Base-by-base conservation (phyloP, 352 stramenopile species). In the Pythium rhizo-oryzae region DNA sequence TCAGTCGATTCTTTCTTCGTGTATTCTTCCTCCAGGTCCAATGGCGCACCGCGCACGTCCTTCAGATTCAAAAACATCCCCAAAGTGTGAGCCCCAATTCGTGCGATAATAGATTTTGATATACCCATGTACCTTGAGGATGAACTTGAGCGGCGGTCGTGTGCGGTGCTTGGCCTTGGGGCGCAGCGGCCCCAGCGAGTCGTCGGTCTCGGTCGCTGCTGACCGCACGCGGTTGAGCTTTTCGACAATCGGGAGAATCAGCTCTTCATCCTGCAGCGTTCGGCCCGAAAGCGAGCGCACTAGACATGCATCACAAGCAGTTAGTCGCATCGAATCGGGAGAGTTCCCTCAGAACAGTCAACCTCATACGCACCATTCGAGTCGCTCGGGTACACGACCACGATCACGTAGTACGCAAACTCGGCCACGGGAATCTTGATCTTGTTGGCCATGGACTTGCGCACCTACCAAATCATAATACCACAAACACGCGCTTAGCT, bases 381-480 rank as follows among this genome's bases (percentile, higher is more conserved):
- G 54, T 91, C 81, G 50, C 78, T 91, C 25, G 85, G 81, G 61
- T 88, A 95, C 18, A 95, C 82, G 44, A 93, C 83, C 8, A 95
- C 80, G 55, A 95, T 91, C 15, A 89, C 85, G 65, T 91, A 93
- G 70, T 87, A 88, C 9, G 71, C 74, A 51, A 93, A 90, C 52
- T 93, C 81, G 2, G 69, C 63, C 30, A 67, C 4, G 9, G 76
- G 81, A 65, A 95, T 88, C 60, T 92, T 90, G 67, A 95, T 89
- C 74, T 93, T 93, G 56, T 78, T 85, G 7, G 84, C 85, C 84
- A 95, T 93, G 15, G 82, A 91, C 72, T 86, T 78, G 47, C 87
- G 73, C 57, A 84, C 73, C 75, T 81, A 51, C 28, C 28, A 6
- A 33, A 33, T 33, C 28, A 33, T 33, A n/a, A n/a, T n/a, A n/a